These are phyloP conservation scores for Orychophragmus violaceus DNA, from an alignment of 345 rosid species.

Conservation along the genomic window DNA sequence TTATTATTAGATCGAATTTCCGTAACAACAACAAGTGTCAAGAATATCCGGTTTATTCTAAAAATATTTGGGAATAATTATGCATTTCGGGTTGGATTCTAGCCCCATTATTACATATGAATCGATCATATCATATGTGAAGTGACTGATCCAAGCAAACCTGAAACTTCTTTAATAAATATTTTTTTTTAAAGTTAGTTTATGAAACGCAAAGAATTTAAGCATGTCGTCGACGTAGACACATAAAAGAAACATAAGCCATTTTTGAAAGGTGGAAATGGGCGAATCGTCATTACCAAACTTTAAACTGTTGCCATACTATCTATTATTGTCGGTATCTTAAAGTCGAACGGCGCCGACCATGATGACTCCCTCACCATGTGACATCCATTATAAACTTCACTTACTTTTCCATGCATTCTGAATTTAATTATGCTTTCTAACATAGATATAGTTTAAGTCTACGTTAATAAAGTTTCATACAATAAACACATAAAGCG, in stretches of 20 bases:
- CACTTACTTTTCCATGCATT: conserved; percentile 3
- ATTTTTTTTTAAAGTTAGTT: background rate
- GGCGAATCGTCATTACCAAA: background rate
- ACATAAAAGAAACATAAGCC: background rate
- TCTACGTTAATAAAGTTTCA: background rate
- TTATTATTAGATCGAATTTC: no score
- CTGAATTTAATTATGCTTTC: background rate
- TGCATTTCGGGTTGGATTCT: background rate
- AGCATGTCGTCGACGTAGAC: background rate
- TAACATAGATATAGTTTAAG: background rate
- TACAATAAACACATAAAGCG: background rate
- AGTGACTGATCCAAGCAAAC: background rate
- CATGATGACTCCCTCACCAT: conserved; percentile 20
- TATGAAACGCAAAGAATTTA: background rate
- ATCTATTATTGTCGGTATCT: background rate
- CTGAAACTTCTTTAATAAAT: background rate
- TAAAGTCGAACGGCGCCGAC: conserved; percentile 16
- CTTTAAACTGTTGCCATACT: background rate
- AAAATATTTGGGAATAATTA: background rate
- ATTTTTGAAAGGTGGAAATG: background rate
- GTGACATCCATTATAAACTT: conserved; percentile 1
- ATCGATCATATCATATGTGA: background rate
- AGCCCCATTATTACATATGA: background rate
- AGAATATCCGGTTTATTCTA: background rate
- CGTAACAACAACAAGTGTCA: no score